Base-by-base conservation (phyloP, 345 rosid species). In the Arabis hirsuta region DNA sequence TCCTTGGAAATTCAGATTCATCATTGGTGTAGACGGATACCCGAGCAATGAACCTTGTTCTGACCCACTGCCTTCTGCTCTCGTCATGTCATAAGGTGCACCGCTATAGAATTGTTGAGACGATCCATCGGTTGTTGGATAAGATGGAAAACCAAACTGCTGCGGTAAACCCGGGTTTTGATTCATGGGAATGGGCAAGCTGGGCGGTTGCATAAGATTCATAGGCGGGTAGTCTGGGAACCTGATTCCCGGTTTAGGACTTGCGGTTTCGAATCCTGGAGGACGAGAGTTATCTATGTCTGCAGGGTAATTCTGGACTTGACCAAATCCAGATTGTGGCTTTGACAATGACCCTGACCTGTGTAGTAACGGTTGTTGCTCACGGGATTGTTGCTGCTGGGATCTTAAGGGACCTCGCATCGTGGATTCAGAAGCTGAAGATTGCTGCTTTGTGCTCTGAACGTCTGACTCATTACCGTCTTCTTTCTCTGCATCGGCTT, bases 31-130 rank as follows among this genome's bases (percentile, higher is more conserved):
- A 57, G 91, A 85, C 44, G 86, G 91, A 73, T 83, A 89, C 59
- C 96, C 93, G 65, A 85, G 66, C 66, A 88, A 69, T 12, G 96
- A 88, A 10, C 90, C 91, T 71, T 87, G 97, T 55, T 88, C 96
- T 6, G 82, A 76, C 59, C 89, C 95, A 53, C 55, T 76, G 65
- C 55, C 79, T 67, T 90, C 96, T 54, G 81, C 59, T 52, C 79
- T 74, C 61, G 86, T 57, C 80, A 80, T 80, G 63, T 89, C 96
- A 52, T 81, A 90, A 13, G 86, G 84, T 22, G 84, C 76, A 55
- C 79, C 78, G 13, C 24, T 71, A 27, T 79, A 89, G 80, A 84
- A 89, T 36, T 82, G 89, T 55, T 86, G 98, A 76, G 78, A 81
- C 65, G 73, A 67, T 32, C 90, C 95, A 24, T 88, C 98, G 0